Evolutionary conservation across 805 yeast genomes (phyloP), one percentile per base, ranked within the genome.

Genomic region (Kodamaea sagamina): DNA sequence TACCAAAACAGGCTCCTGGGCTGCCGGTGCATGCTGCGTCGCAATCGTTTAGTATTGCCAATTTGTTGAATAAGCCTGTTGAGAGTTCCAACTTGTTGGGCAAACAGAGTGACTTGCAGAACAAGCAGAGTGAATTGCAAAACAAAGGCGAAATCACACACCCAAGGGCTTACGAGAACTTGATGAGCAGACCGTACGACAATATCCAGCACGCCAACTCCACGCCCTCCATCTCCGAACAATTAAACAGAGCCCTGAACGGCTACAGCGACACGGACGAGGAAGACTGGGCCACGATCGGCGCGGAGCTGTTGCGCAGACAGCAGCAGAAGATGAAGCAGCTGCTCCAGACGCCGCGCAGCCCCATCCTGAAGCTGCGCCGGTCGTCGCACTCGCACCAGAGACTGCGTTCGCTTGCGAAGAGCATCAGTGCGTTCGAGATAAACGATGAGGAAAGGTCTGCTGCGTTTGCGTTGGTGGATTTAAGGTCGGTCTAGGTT

Each of bases 251-350:
- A 13, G 17, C 42, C 4, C n/a, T n/a, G n/a, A 21, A n/a, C 11
- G 53, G 54, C 16, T 69, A 63, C 41, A 75, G 82, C 34, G 95
- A 88, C 56, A 92, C 99, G 0, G 99, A 92, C 62, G 98, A 92
- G 58, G 99, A 92, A 63, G 98, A 92, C 63, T 92, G 99, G 99
- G 86, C 82, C 48, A 68, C 89, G 0, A 84, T 90, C 42, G 97
- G 97, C 1, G 89, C 97, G 0, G 83, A 78, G 28, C 69, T 79
- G 32, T 67, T 89, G 43, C 68, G 86, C 36, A 65, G 55, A 28
- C 50, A 39, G 37, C 51, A 48, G 53, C 51, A 48, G 53, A 42
- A 46, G 17, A 32, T 43, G 41, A 36, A 41, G 36, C 39, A 43
- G 10, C 32, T 28, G 12, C 34, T 29, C 19, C 34, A 29, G 19